Evolutionary conservation across 352 stramenopile species (phyloP).

Genomic region (Phytopythium litorale): DNA sequence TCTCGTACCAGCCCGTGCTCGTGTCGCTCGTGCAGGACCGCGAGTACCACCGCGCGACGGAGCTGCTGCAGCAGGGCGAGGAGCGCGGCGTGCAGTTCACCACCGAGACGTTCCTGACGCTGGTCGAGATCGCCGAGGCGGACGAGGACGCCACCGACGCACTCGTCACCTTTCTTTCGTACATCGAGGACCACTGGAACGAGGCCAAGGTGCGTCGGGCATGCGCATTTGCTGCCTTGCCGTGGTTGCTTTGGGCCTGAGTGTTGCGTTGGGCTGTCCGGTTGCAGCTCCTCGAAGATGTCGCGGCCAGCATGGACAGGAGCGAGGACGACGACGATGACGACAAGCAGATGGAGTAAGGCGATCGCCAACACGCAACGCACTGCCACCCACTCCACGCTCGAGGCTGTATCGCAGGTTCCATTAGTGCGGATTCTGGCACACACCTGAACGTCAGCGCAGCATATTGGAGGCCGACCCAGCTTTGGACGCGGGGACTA

Average conservation of each 20-base stretch:
- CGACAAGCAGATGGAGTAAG: constrained; percentile 10
- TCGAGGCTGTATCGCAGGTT: neutral
- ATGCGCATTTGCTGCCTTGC: neutral
- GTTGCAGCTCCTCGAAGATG: constrained; percentile 24
- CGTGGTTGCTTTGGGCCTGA: neutral
- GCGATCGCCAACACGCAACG: neutral
- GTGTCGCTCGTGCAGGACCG: constrained; percentile 30
- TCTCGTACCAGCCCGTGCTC: constrained; percentile 44
- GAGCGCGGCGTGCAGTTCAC: constrained; percentile 50
- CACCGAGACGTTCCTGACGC: constrained; percentile 45
- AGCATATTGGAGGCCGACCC: constrained; percentile 8
- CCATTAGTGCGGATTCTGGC: neutral
- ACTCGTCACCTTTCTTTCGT: constrained; percentile 51
- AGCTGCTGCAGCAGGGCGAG: constrained; percentile 37
- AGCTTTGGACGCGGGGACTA: constrained; percentile 46
- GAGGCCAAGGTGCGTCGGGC: constrained; percentile 44
- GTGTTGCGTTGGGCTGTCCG: neutral
- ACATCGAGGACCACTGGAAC: constrained; percentile 62
- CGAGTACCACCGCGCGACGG: constrained; percentile 40
- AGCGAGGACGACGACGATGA: constrained; percentile 13
- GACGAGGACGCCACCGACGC: constrained; percentile 48
- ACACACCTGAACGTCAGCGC: neutral
- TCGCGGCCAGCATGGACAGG: constrained; percentile 10
- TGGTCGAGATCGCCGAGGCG: constrained; percentile 44
- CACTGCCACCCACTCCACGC: neutral